Conservation (phyloP, 345 rosid species). For the Rhodamnia argentea region DNA sequence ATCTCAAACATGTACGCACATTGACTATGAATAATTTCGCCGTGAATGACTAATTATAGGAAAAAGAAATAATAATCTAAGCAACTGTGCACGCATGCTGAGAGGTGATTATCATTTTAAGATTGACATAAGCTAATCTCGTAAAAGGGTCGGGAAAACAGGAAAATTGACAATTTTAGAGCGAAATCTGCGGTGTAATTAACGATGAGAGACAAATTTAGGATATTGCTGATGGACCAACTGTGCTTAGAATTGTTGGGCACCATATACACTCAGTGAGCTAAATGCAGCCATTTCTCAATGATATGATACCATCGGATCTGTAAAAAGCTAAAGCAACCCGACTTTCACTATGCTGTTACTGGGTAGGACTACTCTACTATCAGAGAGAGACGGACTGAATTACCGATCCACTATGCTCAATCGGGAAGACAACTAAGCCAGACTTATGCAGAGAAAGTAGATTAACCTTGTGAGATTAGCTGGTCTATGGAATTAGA, state of each 20-base stretch:
- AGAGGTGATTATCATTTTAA: background rate
- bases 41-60: background rate
- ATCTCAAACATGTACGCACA: background rate
- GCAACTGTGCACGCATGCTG: background rate
- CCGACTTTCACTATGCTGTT: background rate
- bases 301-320: background rate
- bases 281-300: background rate
- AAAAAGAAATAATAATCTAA: background rate
- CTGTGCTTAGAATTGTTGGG: background rate
- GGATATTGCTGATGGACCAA: background rate
- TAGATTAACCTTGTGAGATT: background rate
- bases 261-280: background rate
- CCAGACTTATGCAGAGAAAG: background rate
- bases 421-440: background rate
- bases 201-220: background rate
- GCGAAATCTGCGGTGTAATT: background rate
- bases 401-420: background rate
- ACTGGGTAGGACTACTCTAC: background rate
- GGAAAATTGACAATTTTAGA: background rate
- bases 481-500: background rate
- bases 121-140: background rate
- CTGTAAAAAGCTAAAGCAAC: background rate
- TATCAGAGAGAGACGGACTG: background rate
- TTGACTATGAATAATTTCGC: background rate
- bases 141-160: background rate